Percentiles rank a stretch among this genome's conserved stretches.
phyloP scores from a whole-genome alignment of 164 flowering plant genomes.

The Cinnamomum micranthum region DNA sequence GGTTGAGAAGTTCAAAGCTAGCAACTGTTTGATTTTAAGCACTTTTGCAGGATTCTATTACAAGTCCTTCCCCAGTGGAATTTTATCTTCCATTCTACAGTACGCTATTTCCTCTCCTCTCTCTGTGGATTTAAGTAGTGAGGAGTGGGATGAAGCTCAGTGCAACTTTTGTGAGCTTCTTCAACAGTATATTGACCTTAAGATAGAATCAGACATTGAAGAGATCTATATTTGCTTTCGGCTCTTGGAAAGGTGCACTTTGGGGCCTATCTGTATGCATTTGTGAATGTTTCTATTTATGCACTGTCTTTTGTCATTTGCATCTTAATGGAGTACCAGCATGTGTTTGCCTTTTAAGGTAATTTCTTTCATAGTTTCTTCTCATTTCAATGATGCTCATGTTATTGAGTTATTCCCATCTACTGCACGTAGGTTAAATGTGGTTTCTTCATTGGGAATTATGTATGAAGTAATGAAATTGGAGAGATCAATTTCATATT shows the following conservation, averaged over 20 bases:
- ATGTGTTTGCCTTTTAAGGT: neutral
- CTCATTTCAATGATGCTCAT: neutral
- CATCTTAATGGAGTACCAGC: neutral
- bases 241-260: constrained; percentile 64
- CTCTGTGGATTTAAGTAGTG: constrained; percentile 24
- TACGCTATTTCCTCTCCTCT: constrained; percentile 25
- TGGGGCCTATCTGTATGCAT: neutral
- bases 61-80: constrained; percentile 31
- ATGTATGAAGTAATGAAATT: too few relatives aligned
- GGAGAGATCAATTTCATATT: too few relatives aligned
- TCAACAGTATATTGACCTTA: constrained; percentile 66
- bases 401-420: neutral
- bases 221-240: constrained; percentile 75
- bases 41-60: constrained; percentile 47
- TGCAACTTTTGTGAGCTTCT: constrained; percentile 58
- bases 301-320: neutral
- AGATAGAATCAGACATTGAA: constrained; percentile 71
- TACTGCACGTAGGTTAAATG: neutral
- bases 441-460: too few relatives aligned
- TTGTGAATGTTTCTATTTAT: neutral
- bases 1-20: constrained; percentile 60
- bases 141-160: constrained; percentile 40
- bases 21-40: constrained; percentile 41
- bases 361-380: neutral
- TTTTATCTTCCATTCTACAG: constrained; percentile 55